Base-by-base conservation (phyloP, 2,329 filamentous ascomycete species). In the Aspergillus quadrilineatus region DNA sequence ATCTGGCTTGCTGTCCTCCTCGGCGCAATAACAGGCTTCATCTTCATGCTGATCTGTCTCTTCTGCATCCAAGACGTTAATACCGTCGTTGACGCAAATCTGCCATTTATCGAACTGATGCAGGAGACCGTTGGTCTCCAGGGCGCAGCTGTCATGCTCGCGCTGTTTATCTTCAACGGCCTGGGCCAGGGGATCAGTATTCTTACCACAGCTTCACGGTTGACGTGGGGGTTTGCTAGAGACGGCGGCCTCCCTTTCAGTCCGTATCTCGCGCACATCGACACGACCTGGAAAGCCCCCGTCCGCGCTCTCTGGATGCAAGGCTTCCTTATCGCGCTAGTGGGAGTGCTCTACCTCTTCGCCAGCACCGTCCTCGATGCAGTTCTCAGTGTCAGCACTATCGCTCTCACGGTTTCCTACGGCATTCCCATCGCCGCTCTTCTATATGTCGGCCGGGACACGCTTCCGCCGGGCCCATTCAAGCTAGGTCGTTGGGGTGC, bases 281-380 rank as follows among this genome's bases (percentile, higher is more conserved):
- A 84, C 53, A 65, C 70, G 0, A 72, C 68, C 0, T 84, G 82
- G 82, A 78, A 79, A 57, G 80, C 80, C 0, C 82, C 82, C 0
- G 77, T 73, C 0, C 78, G 81, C 3, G 76, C 82, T 0, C 72
- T 84, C 29, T 82, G 80, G 77, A 72, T 74, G 1, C 82, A 85
- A 61, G 79, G 80, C 1, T 64, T 70, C n/a, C 53, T 79, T 17
- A 76, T 79, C 48, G 74, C 65, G 2, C 58, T 79, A 8, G 75
- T 85, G 7, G 83, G 82, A n/a, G 63, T 85, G 2, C 73, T 85
- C 0, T 84, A 84, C 60, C 75, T 81, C 0, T 84, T 83, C 55
- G 75, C 82, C 44, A 76, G 75, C 47, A 81, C 81, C 0, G 81
- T 83, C 0, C 75, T 84, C 10, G 72, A 79, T 41, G 81, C 82